Evolutionary conservation across 257 asterid species (phyloP).

Genomic region (Sherardia arvensis): DNA sequence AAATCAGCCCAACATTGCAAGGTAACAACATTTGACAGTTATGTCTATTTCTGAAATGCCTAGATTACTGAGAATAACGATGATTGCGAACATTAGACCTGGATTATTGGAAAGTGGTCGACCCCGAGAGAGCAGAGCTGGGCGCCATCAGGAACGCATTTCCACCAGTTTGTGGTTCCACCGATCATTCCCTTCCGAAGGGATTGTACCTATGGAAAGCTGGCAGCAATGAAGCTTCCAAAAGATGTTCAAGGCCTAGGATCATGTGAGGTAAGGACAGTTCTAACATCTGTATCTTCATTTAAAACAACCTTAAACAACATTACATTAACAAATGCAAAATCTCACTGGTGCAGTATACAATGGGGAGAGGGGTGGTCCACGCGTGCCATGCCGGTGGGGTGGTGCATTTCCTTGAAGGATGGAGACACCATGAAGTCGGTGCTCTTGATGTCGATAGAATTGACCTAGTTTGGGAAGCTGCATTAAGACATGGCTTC

Average conservation of each 20-base stretch:
- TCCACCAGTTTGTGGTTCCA: slow-evolving; percentile 84
- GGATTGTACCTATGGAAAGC: slow-evolving; percentile 75
- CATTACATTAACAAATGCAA: not conserved
- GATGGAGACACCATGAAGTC: slow-evolving; percentile 83
- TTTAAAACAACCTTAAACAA: not conserved
- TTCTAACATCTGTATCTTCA: not conserved
- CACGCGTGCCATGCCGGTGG: slow-evolving; percentile 99
- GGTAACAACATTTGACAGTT: slow-evolving; percentile 21
- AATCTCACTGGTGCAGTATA: slow-evolving; percentile 37
- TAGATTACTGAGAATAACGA: not conserved
- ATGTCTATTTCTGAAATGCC: not conserved
- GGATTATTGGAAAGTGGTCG: slow-evolving; percentile 83
- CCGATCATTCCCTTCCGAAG: slow-evolving; percentile 72
- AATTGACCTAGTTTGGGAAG: slow-evolving; percentile 83
- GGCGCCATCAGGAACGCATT: slow-evolving; percentile 74
- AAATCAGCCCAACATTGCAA: slow-evolving; percentile 71
- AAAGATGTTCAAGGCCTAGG: slow-evolving; percentile 80
- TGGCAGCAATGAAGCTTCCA: slow-evolving; percentile 86
- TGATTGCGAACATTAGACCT: slow-evolving; percentile 35
- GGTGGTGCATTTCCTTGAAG: slow-evolving; percentile 73
- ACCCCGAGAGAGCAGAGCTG: slow-evolving; percentile 67
- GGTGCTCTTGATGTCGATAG: slow-evolving; percentile 77
- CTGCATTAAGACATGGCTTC: slow-evolving; percentile 78
- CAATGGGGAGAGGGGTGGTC: slow-evolving; percentile 81
- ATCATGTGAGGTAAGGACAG: slow-evolving; percentile 60